Evolutionary conservation across 163 green algal genomes (phyloP).

Genomic region (Scenedesmus sp.): DNA sequence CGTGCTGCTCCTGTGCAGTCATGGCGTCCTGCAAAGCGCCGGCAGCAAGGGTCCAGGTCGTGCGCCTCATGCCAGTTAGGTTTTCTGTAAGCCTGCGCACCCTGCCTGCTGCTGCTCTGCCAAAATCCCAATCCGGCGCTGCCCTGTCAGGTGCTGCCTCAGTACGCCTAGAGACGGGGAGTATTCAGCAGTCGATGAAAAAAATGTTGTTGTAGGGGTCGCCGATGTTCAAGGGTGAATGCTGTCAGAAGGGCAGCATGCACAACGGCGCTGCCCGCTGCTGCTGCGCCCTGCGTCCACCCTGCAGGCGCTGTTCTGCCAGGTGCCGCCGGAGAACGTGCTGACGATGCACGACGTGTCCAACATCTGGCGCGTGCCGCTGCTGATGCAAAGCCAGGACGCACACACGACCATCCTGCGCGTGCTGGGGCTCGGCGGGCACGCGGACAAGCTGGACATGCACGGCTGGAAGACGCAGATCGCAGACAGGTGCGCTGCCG

Average conservation of each 20-base stretch:
- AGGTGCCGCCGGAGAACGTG: slow-evolving; percentile 88
- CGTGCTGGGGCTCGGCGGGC: slow-evolving; percentile 61
- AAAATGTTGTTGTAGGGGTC: too few relatives aligned
- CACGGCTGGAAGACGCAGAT: slow-evolving; percentile 80
- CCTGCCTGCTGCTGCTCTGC: slow-evolving; percentile 44
- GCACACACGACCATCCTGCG: slow-evolving; percentile 88
- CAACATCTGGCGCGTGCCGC: slow-evolving; percentile 98
- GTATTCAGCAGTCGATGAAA: neutral
- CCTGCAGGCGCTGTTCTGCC: slow-evolving; percentile 91
- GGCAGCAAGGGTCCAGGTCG: too few relatives aligned
- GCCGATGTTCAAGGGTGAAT: too few relatives aligned
- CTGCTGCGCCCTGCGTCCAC: neutral
- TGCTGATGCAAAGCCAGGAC: slow-evolving; percentile 92
- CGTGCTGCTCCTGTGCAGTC: too few relatives aligned
- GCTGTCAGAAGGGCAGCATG: too few relatives aligned
- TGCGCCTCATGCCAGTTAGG: neutral
- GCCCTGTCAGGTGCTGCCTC: slow-evolving; percentile 90
- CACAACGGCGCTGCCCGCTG: slow-evolving; percentile 16
- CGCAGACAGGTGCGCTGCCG: slow-evolving; percentile 83
- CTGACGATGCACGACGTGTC: slow-evolving; percentile 97
- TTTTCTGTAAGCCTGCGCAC: neutral
- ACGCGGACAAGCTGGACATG: slow-evolving; percentile 79
- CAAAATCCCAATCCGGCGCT: slow-evolving; percentile 73
- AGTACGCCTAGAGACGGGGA: slow-evolving; percentile 71
- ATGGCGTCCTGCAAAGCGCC: too few relatives aligned